Percentiles rank a stretch among this genome's conserved stretches.
Conservation (phyloP, 495 filamentous ascomycete genomes). For the Penicillium odoratum region DNA sequence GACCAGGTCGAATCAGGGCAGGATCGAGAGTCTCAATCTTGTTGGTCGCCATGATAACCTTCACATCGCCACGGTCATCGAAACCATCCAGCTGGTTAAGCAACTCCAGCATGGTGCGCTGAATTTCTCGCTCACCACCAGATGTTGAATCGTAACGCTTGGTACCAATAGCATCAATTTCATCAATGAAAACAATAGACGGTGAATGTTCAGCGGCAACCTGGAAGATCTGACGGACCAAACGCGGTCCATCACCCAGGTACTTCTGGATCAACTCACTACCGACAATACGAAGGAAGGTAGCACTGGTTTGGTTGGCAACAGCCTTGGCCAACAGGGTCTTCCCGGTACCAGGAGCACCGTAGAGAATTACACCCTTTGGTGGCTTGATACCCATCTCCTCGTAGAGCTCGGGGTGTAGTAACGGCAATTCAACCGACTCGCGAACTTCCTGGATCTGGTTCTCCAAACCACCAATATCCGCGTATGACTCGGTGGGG, state of each 20-base stretch:
- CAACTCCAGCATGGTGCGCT: slow-evolving; percentile 97
- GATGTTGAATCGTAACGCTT: slow-evolving; percentile 98
- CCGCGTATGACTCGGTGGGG: slow-evolving; percentile 95
- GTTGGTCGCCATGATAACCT: slow-evolving; percentile 99
- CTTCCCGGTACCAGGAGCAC: slow-evolving; percentile 95
- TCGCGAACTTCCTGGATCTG: slow-evolving; percentile 99
- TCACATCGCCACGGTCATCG: slow-evolving; percentile 98
- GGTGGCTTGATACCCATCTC: slow-evolving; percentile 99
- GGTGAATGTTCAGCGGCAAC: slow-evolving; percentile 95
- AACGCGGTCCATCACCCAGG: slow-evolving; percentile 88
- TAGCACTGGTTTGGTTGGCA: slow-evolving; percentile 97
- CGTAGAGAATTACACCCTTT: slow-evolving; percentile 99
- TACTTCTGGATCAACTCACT: slow-evolving; percentile 99
- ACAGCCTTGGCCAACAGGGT: slow-evolving; percentile 97
- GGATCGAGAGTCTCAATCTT: slow-evolving; percentile 99
- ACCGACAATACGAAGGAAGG: slow-evolving; percentile 96
- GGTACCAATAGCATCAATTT: slow-evolving; percentile 98
- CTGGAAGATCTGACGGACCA: slow-evolving; percentile 97
- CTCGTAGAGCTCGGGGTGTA: slow-evolving; percentile 97
- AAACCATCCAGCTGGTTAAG: slow-evolving; percentile 99
- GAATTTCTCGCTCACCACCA: slow-evolving; percentile 94
- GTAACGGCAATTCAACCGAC: slow-evolving; percentile 90
- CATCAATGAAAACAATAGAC: slow-evolving; percentile 98
- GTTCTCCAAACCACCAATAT: slow-evolving; percentile 92
- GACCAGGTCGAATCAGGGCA: slow-evolving; percentile 92